phyloP scores from a whole-genome alignment of 768 basidiomycete genomes.

The Tricholoma sp. region DNA sequence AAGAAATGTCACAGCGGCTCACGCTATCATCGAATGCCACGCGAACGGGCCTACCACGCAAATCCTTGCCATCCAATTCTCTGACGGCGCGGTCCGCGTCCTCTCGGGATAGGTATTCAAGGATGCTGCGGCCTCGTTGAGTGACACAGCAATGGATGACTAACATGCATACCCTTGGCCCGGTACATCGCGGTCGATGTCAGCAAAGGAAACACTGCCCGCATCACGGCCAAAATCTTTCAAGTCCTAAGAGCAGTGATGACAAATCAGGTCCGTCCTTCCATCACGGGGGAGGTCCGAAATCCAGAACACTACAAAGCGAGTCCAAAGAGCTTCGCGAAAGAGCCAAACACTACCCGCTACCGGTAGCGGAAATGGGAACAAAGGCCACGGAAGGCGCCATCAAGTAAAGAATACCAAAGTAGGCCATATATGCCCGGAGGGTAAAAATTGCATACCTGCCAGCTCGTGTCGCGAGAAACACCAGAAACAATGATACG shows the following conservation, averaged over 20 bases:
- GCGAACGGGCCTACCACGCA: conserved; percentile 77
- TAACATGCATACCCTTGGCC: conserved; percentile 72
- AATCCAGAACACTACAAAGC: conserved; percentile 12
- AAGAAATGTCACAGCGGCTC: conserved; percentile 16
- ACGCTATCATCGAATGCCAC: conserved; percentile 64
- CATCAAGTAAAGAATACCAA: conserved; percentile 17
- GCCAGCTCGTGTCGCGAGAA: conserved; percentile 96
- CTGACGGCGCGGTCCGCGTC: conserved; percentile 94
- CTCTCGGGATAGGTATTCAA: conserved; percentile 84
- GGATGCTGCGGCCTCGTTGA: conserved; percentile 47
- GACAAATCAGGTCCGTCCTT: conserved; percentile 40
- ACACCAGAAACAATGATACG: conserved; percentile 85
- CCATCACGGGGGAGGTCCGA: conserved; percentile 21
- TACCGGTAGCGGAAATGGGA: conserved; percentile 9
- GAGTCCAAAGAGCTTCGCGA: conserved; percentile 7
- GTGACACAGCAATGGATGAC: neutral
- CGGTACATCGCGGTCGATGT: conserved; percentile 83
- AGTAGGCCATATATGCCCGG: conserved; percentile 15
- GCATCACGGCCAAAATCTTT: conserved; percentile 97
- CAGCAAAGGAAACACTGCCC: conserved; percentile 90
- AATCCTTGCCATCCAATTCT: conserved; percentile 80
- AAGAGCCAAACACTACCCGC: conserved; percentile 12
- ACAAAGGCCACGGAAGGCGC: conserved; percentile 19
- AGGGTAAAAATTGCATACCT: conserved; percentile 64
- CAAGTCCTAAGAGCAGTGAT: conserved; percentile 70